Conservation (phyloP, 345 rosid genomes). For the Sisymbrium altissimum region DNA sequence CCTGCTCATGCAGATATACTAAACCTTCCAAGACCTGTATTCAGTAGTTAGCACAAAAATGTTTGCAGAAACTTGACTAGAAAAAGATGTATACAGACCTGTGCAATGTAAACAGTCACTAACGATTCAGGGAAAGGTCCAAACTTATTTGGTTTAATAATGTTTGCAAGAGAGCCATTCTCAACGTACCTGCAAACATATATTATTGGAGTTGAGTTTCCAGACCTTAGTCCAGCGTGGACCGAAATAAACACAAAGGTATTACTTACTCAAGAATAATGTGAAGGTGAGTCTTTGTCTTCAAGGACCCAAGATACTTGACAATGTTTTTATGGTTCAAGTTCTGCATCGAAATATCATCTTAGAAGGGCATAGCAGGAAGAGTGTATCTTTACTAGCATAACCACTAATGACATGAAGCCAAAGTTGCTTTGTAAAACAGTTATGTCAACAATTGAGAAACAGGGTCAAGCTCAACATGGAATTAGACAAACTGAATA, state of each 20-base stretch:
- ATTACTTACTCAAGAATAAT: slow-evolving; percentile 90
- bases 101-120: slow-evolving; percentile 97
- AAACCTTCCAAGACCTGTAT: slow-evolving; percentile 90
- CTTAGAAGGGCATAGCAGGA: neutral
- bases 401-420: neutral
- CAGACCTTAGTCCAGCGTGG: slow-evolving; percentile 7
- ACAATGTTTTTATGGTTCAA: slow-evolving; percentile 97
- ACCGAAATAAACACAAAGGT: slow-evolving; percentile 7
- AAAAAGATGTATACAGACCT: slow-evolving; percentile 52
- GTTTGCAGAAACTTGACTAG: slow-evolving; percentile 5
- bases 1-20: slow-evolving; percentile 96
- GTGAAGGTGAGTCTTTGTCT: slow-evolving; percentile 93
- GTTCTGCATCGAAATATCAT: slow-evolving; percentile 49
- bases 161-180: slow-evolving; percentile 98
- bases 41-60: slow-evolving; percentile 25
- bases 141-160: slow-evolving; percentile 95
- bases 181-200: slow-evolving; percentile 75
- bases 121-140: slow-evolving; percentile 97
- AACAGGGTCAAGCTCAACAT: neutral
- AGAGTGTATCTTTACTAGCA: neutral
- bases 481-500: neutral
- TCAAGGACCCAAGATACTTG: slow-evolving; percentile 90
- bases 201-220: neutral
- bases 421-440: neutral
- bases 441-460: neutral